Base-by-base conservation (phyloP, 2,329 filamentous ascomycete species). In the Pleoardoris graminearum region DNA sequence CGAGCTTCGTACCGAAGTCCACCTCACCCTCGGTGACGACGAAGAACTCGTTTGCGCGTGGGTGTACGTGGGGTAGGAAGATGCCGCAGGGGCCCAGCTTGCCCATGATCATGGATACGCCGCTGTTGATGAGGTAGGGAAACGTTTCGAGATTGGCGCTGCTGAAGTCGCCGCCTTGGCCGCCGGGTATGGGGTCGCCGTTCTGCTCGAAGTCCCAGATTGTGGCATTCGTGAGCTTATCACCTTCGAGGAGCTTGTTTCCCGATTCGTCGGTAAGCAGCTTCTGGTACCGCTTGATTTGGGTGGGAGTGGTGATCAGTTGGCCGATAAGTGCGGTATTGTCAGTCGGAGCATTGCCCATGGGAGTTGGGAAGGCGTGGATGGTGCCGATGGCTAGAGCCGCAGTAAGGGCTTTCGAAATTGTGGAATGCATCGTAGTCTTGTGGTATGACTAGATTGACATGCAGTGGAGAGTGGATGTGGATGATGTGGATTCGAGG, bases 71-170 rank as follows among this genome's bases (percentile, higher is more conserved):
- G 0, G 73, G 72, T 1, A 68, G 72, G 56, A 75, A 73, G 70
- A 85, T 80, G 51, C 79, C 81, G 61, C 81, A 85, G 29, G 68
- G 72, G 22, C 75, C 72, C 30, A 85, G 68, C 59, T 78, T 78
- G 30, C 79, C 81, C 10, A 83, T 68, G 3, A 79, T 79, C 73
- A 82, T 80, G 53, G 76, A 76, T 30, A 78, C 69, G 16, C 77
- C 77, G 5, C 79, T 81, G 38, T 79, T 77, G 19, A 82, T 78
- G 22, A 85, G 77, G 21, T 82, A 80, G 3, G 82, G 82, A 69
- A 84, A 84, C 30, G 76, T 79, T 70, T 80, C 79, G 65, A 81
- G 77, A 73, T 83, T 82, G 41, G 82, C 33, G 16, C n/a, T 30
- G 44, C 44, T 47, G 32, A 23, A 14, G 32, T 14, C 12, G 33